Conservation (phyloP, 2,329 filamentous ascomycete species). For the Aspergillus novofumigatus region DNA sequence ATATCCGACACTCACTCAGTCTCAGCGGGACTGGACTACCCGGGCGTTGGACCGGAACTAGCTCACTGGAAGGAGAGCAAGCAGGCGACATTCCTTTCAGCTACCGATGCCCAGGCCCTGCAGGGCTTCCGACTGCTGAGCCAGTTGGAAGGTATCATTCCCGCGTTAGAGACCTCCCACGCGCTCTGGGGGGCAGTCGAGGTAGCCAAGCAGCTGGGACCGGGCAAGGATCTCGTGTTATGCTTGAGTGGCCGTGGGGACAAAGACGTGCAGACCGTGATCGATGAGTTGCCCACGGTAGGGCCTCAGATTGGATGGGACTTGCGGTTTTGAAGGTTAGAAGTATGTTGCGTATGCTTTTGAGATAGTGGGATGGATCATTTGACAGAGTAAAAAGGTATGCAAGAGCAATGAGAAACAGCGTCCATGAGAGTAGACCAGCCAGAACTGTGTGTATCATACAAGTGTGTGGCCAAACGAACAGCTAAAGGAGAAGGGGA, state of each 20-base stretch:
- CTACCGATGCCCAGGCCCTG: conserved; percentile 84
- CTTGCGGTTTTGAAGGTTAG: not conserved
- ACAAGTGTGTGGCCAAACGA: too few species aligned
- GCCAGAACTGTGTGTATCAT: too few species aligned
- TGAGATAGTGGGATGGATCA: too few species aligned
- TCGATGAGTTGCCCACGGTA: conserved; percentile 78
- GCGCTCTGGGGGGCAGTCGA: conserved; percentile 82
- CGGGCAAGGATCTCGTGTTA: conserved; percentile 81
- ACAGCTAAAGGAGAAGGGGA: too few species aligned
- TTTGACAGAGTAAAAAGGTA: too few species aligned
- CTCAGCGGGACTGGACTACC: conserved; percentile 90
- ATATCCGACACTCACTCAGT: conserved; percentile 89
- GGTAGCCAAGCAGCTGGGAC: conserved; percentile 81
- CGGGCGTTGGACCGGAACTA: conserved; percentile 88
- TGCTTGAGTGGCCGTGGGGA: conserved; percentile 88
- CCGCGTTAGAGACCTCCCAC: conserved; percentile 86
- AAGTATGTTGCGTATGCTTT: too few species aligned
- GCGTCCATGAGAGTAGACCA: too few species aligned
- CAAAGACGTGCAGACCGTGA: conserved; percentile 96
- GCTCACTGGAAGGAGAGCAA: conserved; percentile 83
- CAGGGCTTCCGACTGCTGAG: conserved; percentile 76
- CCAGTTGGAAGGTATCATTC: conserved; percentile 91
- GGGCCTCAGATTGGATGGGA: conserved; percentile 76
- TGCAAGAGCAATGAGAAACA: too few species aligned
- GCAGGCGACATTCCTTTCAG: conserved; percentile 78